Evolutionary conservation across 2,329 filamentous ascomycete species (phyloP).

Genomic region (Plectosphaerella sp.): DNA sequence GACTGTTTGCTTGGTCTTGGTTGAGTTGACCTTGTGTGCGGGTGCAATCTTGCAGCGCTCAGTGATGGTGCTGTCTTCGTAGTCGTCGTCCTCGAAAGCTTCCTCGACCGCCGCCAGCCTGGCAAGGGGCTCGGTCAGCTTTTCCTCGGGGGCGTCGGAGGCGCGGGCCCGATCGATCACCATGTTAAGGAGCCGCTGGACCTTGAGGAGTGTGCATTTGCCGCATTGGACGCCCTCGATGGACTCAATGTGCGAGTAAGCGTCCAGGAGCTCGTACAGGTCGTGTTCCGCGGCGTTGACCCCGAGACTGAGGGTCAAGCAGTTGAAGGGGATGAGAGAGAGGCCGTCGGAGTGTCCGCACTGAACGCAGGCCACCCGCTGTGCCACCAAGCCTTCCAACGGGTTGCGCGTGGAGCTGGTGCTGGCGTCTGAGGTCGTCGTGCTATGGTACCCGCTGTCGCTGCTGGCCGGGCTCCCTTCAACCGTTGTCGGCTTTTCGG

Average conservation of each 20-base stretch:
- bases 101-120: constrained; percentile 63
- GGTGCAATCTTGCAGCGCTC: constrained; percentile 62
- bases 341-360: constrained; percentile 87
- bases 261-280: constrained; percentile 73
- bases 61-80: constrained; percentile 62
- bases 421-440: constrained; percentile 21
- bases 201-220: constrained; percentile 76
- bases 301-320: constrained; percentile 79
- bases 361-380: constrained; percentile 79
- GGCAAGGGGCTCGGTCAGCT: constrained; percentile 43
- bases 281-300: constrained; percentile 58
- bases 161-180: constrained; percentile 37
- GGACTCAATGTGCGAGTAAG: constrained; percentile 77
- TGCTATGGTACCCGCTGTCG: constrained; percentile 53
- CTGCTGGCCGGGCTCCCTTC: constrained; percentile 40
- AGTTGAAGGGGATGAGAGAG: constrained; percentile 90
- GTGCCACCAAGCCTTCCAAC: constrained; percentile 80
- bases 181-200: constrained; percentile 41
- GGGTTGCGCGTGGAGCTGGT: constrained; percentile 54
- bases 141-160: constrained; percentile 35
- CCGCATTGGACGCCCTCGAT: constrained; percentile 89
- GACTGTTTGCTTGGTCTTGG: constrained; percentile 86
- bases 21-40: constrained; percentile 67
- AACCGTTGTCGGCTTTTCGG: background rate
- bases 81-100: constrained; percentile 75